These are phyloP conservation scores for Tetracladium setigerum DNA, from an alignment of 495 filamentous ascomycete genomes.

Conservation along the genomic window DNA sequence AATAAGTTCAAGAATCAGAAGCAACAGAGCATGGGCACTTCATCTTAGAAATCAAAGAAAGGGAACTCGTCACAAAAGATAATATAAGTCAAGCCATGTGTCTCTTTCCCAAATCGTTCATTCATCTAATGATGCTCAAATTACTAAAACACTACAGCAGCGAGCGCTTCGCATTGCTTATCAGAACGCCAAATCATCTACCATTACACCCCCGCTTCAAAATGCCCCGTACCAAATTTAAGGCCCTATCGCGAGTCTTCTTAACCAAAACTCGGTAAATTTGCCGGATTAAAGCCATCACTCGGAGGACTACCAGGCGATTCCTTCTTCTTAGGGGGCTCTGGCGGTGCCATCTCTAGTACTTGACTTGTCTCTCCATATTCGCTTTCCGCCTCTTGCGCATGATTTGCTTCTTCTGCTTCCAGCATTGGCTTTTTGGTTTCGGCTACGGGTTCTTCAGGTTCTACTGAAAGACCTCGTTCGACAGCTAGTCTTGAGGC, in stretches of 20 bases:
- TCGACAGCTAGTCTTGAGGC: conserved; percentile 65
- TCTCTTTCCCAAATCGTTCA: too few relatives aligned
- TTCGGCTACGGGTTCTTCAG: conserved; percentile 5
- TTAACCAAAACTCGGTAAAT: conserved; percentile 19
- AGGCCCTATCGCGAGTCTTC: not conserved
- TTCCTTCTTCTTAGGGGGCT: not conserved
- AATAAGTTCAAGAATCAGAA: too few relatives aligned
- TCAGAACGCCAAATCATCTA: conserved; percentile 17
- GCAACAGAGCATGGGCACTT: too few relatives aligned
- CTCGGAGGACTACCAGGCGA: not conserved
- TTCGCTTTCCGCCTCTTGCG: not conserved
- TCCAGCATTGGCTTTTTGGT: conserved; percentile 2
- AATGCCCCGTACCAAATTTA: not conserved
- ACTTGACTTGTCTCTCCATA: not conserved
- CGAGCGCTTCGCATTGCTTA: conserved; percentile 26
- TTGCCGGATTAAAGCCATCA: conserved; percentile 18
- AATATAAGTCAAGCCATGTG: too few relatives aligned
- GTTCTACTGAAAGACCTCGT: conserved; percentile 46
- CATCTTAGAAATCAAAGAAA: too few relatives aligned
- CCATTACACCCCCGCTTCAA: not conserved
- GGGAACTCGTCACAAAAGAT: too few relatives aligned
- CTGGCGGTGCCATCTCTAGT: not conserved
- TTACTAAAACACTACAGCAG: conserved; percentile 13
- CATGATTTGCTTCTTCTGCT: conserved; percentile 8
- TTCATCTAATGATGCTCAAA: too few relatives aligned